Evolutionary conservation across 768 basidiomycete species (phyloP).

Genomic region (Panaeolus cyanescens): DNA sequence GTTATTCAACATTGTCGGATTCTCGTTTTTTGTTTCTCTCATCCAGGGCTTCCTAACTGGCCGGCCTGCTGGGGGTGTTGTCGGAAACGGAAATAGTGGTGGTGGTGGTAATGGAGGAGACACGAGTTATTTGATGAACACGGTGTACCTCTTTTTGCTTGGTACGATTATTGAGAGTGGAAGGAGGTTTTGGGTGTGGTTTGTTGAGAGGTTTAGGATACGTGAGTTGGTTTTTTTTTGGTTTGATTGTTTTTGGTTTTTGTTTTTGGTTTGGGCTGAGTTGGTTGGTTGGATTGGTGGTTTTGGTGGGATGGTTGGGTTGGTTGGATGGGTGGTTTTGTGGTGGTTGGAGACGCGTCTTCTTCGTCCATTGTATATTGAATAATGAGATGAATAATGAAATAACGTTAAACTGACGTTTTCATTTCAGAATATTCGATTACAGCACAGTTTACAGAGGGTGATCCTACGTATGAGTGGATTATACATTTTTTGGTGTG

Average conservation of each 20-base stretch:
- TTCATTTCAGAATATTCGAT: conserved; percentile 31
- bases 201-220: conserved; percentile 29
- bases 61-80: background rate
- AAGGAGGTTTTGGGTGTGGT: conserved; percentile 40
- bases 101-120: background rate
- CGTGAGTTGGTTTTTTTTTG: conserved; percentile 21
- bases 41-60: conserved; percentile 14
- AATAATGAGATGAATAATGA: no score
- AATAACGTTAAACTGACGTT: no score
- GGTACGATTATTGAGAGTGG: conserved; percentile 41
- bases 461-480: conserved; percentile 47
- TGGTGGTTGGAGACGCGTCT: no score
- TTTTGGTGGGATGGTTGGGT: no score
- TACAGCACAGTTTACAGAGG: conserved; percentile 37
- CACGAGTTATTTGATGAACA: conserved; percentile 23
- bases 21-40: conserved; percentile 36
- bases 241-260: background rate
- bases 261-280: no score
- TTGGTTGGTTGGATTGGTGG: no score
- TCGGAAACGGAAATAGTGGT: no score
- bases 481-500: conserved; percentile 39
- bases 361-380: no score
- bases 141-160: conserved; percentile 30
- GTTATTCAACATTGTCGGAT: conserved; percentile 28
- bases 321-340: no score